phyloP scores from a whole-genome alignment of 1,284 basidiomycete species.

The Erythrobasidium hasegawianum region DNA sequence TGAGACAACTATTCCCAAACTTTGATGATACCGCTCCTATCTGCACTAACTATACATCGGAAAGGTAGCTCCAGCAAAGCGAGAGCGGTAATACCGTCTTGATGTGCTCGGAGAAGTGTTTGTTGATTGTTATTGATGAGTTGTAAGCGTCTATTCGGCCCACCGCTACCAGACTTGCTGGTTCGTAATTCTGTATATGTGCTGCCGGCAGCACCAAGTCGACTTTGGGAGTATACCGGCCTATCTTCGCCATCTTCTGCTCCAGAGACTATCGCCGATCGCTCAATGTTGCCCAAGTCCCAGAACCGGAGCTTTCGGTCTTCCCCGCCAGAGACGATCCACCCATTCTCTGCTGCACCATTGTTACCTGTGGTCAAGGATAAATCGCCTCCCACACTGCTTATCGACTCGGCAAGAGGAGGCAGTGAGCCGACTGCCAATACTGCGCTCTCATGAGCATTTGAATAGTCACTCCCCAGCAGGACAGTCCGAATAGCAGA shows the following conservation, averaged over 20 bases:
- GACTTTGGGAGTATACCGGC: conserved; percentile 60
- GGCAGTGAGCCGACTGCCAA: conserved; percentile 7
- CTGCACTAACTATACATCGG: conserved; percentile 77
- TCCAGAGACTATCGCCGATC: conserved; percentile 68
- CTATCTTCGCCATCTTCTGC: conserved; percentile 64
- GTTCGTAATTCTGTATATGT: conserved; percentile 32
- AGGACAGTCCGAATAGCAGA: conserved; percentile 14
- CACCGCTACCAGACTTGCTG: conserved; percentile 9
- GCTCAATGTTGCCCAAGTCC: conserved; percentile 67
- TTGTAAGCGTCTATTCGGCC: conserved; percentile 60
- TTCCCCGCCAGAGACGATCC: conserved; percentile 73
- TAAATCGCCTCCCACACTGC: not conserved
- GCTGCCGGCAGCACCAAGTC: conserved; percentile 6
- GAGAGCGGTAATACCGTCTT: conserved; percentile 75
- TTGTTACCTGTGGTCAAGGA: not conserved
- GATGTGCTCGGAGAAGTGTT: conserved; percentile 68
- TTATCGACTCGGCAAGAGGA: conserved; percentile 3
- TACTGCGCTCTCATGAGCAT: not conserved
- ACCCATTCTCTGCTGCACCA: conserved; percentile 53
- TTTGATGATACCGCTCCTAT: conserved; percentile 72
- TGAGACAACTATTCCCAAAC: conserved; percentile 53
- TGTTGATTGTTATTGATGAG: conserved; percentile 75
- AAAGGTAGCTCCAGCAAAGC: conserved; percentile 81
- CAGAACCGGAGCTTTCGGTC: conserved; percentile 75
- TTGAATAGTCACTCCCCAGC: conserved; percentile 32